Base-by-base conservation (phyloP, 192 early-diverging fungal species). In the Backusella tarrabulga region DNA sequence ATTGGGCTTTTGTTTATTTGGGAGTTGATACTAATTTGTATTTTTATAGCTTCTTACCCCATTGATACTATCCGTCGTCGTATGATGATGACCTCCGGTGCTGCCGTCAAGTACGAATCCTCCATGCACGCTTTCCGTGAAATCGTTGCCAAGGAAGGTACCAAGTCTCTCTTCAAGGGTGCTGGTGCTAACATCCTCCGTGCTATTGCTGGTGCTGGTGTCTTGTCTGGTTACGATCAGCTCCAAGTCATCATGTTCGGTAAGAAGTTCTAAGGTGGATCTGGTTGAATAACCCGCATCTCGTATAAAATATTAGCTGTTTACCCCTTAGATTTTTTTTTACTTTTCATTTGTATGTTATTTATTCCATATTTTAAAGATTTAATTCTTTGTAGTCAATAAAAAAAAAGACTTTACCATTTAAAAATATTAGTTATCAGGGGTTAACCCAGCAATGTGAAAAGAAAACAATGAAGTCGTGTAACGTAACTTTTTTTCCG, bases 161-260 rank as follows among this genome's bases (percentile, higher is more conserved):
- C 87, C 84, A 93, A 90, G 89, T 93, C 96, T 83, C 89, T 99
- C 86, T 99, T 97, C 97, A 97, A 98, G 90, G 98, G 98, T 90
- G 96, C 96, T 85, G 93, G 95, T 92, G 96, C 98, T 85, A 98
- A 99, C 92, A 96, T 98, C 82, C 94, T 99, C 88, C 94, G 98
- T 87, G 97, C 93, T 87, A 93, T 95, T 80, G 98, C 93, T 88
- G 98, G 95, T 92, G 96, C 98, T 78, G 91, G 93, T 90, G 98
- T 98, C 79, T 85, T 89, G 83, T 87, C 92, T 94, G 85, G 93
- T 89, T 89, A 90, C 85, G 93, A 91, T 88, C 79, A 93, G 87
- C 80, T 81, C 72, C 76, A 75, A 34, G 60, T 81, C 67, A 56
- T 74, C 77, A 75, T 81, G 77, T 81, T 76, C 77, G 74, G 79